A percentile compares a stretch with the other conserved stretches of the same genome.
phyloP scores from a whole-genome alignment of 2,329 filamentous ascomycete genomes.

The Sporothrix globosa region DNA sequence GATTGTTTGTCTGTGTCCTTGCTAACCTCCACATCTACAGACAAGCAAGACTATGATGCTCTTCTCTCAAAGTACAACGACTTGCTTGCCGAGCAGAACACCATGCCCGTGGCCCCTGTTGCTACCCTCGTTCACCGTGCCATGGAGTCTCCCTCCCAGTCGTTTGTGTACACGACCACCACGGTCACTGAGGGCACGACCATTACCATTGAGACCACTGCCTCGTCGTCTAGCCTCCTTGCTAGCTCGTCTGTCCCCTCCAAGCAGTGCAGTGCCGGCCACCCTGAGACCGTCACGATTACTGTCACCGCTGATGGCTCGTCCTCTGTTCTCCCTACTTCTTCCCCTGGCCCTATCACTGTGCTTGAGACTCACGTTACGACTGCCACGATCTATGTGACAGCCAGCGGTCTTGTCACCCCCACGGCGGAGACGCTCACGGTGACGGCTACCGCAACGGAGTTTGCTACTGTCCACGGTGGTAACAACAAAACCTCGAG shows the following conservation, averaged over 20 bases:
- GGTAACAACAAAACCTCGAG: background rate
- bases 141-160: constrained; percentile 33
- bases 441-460: constrained; percentile 22
- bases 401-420: constrained; percentile 25
- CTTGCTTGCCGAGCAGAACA: constrained; percentile 27
- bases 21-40: constrained; percentile 27
- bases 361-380: constrained; percentile 29
- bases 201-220: constrained; percentile 32
- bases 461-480: constrained; percentile 24
- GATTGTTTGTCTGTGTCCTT: background rate
- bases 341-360: background rate
- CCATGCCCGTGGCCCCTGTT: constrained; percentile 30
- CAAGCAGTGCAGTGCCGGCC: background rate
- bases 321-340: background rate
- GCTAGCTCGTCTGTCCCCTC: background rate
- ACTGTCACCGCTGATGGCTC: background rate
- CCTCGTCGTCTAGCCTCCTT: constrained; percentile 25
- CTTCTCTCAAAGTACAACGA: constrained; percentile 34
- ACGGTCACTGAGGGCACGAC: constrained; percentile 34
- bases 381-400: constrained; percentile 32
- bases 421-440: constrained; percentile 28
- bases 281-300: constrained; percentile 22
- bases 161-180: constrained; percentile 41
- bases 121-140: constrained; percentile 33
- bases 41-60: constrained; percentile 32